Evolutionary conservation across 148 eudicot genomes (phyloP).

Genomic region (Talinum fruticosum): DNA sequence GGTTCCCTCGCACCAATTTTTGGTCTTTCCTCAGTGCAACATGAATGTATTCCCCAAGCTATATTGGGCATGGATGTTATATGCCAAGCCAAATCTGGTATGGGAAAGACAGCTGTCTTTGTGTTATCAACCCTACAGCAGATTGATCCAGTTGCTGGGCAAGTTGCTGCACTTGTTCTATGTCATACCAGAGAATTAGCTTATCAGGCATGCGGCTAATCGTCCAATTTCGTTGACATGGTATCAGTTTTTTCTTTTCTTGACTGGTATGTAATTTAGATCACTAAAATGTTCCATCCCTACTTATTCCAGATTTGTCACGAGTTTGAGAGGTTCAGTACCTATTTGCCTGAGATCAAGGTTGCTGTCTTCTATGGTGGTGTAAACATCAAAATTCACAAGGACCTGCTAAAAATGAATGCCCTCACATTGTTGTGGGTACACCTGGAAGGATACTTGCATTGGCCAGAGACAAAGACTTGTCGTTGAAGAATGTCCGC

Average conservation of each 20-base stretch:
- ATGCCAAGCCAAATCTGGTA: slow-evolving; percentile 82
- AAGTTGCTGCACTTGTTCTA: slow-evolving; percentile 72
- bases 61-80: slow-evolving; percentile 83
- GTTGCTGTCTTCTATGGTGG: slow-evolving; percentile 79
- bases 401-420: slow-evolving; percentile 71
- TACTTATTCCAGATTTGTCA: slow-evolving; percentile 50
- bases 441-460: slow-evolving; percentile 76
- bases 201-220: slow-evolving; percentile 44
- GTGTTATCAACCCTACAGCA: slow-evolving; percentile 70
- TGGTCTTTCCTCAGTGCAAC: slow-evolving; percentile 75
- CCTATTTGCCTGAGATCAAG: slow-evolving; percentile 57
- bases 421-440: slow-evolving; percentile 81
- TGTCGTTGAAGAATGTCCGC: slow-evolving; percentile 60
- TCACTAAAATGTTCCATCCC: neutral
- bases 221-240: too few species aligned
- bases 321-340: slow-evolving; percentile 74
- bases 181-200: slow-evolving; percentile 78
- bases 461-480: slow-evolving; percentile 64
- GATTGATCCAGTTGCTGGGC: slow-evolving; percentile 71
- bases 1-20: slow-evolving; percentile 53
- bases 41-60: slow-evolving; percentile 80
- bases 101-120: slow-evolving; percentile 84
- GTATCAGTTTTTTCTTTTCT: neutral
- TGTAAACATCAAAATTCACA: slow-evolving; percentile 66
- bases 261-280: neutral